phyloP scores from a whole-genome alignment of 495 filamentous ascomycete genomes.

The Extremus antarcticus region DNA sequence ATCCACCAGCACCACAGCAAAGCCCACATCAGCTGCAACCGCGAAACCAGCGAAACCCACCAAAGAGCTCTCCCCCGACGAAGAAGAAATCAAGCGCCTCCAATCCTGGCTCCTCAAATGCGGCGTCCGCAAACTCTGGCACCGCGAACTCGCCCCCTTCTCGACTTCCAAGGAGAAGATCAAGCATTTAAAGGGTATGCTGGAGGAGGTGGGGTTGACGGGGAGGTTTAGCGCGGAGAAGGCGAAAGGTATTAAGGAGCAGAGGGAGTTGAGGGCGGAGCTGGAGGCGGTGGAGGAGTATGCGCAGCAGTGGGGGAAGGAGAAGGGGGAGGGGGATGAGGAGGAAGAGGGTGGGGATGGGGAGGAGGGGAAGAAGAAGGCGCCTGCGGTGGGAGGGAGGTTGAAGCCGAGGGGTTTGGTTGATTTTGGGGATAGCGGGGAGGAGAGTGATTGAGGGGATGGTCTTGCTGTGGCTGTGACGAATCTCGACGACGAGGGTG shows the following conservation, averaged over 20 bases:
- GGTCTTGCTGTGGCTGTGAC: too few relatives aligned
- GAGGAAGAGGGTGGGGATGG: constrained; percentile 30
- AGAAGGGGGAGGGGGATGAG: constrained; percentile 33
- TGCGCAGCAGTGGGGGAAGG: constrained; percentile 62
- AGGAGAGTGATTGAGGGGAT: constrained; percentile 40
- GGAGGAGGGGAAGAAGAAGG: constrained; percentile 32
- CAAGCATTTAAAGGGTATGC: constrained; percentile 62
- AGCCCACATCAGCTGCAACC: constrained; percentile 14
- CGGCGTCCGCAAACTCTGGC: constrained; percentile 89
- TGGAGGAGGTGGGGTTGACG: constrained; percentile 73
- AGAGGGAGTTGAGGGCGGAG: constrained; percentile 69
- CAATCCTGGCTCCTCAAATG: constrained; percentile 85
- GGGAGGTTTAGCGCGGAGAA: constrained; percentile 76
- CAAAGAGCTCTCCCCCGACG: constrained; percentile 49
- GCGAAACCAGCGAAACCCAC: constrained; percentile 24
- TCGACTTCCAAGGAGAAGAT: constrained; percentile 73
- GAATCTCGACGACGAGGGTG: too few relatives aligned
- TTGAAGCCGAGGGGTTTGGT: constrained; percentile 35
- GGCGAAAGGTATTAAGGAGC: constrained; percentile 74
- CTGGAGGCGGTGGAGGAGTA: constrained; percentile 72
- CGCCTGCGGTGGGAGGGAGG: constrained; percentile 21
- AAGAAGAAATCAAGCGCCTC: constrained; percentile 79
- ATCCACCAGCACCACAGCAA: constrained; percentile 13
- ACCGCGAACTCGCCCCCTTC: constrained; percentile 63
- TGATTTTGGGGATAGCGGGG: constrained; percentile 43